Evolutionary conservation across 129 eudicot species (phyloP).

Genomic region (Arctium minus): DNA sequence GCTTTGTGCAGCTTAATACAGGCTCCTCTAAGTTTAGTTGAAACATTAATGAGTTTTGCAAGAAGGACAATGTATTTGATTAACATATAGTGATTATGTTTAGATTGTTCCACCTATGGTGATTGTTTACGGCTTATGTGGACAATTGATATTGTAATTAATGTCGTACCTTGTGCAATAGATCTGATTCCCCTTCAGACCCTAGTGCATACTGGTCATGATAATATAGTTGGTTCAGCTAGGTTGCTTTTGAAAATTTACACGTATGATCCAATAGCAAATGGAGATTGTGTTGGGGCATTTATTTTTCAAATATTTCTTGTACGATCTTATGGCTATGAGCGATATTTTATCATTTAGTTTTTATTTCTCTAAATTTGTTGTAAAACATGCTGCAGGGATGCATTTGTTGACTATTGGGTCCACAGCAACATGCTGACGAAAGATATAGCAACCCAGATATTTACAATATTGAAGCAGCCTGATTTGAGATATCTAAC

Average conservation of each 20-base stretch:
- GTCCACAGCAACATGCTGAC: slow-evolving; percentile 70
- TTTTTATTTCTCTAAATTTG: background rate
- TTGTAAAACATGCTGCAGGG: slow-evolving; percentile 39
- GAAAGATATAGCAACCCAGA: slow-evolving; percentile 59
- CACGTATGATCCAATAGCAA: background rate
- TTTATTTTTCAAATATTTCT: background rate
- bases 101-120: background rate
- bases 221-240: background rate
- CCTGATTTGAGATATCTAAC: slow-evolving; percentile 48
- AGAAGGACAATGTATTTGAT: background rate
- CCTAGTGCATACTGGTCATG: background rate
- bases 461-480: slow-evolving; percentile 53
- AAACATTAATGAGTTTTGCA: background rate
- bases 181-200: background rate
- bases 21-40: background rate
- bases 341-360: background rate
- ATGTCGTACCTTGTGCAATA: background rate
- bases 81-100: background rate
- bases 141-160: background rate
- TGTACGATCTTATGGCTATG: background rate
- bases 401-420: slow-evolving; percentile 85
- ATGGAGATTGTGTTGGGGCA: background rate
- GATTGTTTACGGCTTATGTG: background rate
- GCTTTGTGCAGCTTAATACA: background rate
- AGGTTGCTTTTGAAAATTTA: background rate